Percentiles rank a stretch among this genome's conserved stretches.
phyloP scores from a whole-genome alignment of 2,329 filamentous ascomycete genomes.

The Talaromyces sp. region DNA sequence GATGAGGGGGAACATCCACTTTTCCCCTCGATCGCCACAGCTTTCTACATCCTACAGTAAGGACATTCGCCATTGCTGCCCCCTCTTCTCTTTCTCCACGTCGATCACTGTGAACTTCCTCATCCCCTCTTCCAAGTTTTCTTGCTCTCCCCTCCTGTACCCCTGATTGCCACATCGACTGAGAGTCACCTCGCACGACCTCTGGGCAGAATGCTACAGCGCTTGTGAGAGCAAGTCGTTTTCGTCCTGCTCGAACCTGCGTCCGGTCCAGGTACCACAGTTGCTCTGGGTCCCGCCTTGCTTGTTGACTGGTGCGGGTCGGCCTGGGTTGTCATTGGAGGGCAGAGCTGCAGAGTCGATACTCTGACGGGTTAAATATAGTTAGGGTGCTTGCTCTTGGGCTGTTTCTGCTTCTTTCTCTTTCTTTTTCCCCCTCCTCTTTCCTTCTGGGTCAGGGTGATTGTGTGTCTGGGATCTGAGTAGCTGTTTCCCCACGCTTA shows the following conservation, averaged over 20 bases:
- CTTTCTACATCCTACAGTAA: not conserved
- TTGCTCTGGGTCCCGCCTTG: conserved; percentile 2
- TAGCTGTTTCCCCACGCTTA: not conserved
- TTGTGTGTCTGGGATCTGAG: not conserved
- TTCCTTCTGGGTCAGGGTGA: not conserved
- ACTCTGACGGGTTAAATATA: conserved; percentile 15
- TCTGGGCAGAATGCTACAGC: conserved; percentile 16
- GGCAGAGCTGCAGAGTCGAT: not conserved
- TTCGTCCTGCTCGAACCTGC: conserved; percentile 24
- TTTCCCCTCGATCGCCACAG: conserved; percentile 4
- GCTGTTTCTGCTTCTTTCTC: not conserved
- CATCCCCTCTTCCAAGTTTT: not conserved
- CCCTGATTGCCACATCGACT: conserved; percentile 12
- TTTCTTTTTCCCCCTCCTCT: not conserved
- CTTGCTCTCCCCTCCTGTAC: not conserved
- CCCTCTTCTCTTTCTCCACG: conserved; percentile 4
- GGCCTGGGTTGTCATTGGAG: conserved; percentile 18
- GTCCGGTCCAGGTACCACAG: conserved; percentile 26
- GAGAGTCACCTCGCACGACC: conserved; percentile 15
- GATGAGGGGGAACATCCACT: conserved; percentile 1
- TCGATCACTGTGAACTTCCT: not conserved
- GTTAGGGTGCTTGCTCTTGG: not conserved
- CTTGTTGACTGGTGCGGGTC: conserved; percentile 8
- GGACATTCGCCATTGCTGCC: not conserved
- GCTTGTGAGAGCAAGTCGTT: conserved; percentile 21